Evolutionary conservation across 352 stramenopile genomes (phyloP).

Genomic region (Pythium phragmiticola): DNA sequence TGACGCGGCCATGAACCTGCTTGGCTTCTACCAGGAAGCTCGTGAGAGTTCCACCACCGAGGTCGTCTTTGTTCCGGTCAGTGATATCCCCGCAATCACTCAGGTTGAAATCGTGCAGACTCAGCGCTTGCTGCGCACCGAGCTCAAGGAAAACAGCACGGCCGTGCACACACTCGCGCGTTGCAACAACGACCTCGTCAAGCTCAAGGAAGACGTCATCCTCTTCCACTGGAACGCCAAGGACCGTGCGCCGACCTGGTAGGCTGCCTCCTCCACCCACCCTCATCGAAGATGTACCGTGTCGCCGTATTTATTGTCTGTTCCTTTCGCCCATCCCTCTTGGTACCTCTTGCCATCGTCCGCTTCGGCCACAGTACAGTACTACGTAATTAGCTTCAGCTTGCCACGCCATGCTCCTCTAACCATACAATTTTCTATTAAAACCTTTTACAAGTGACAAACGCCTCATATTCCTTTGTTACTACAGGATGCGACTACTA

Average conservation of each 20-base stretch:
- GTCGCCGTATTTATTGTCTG: conserved; percentile 26
- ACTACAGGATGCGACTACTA: too few relatives aligned
- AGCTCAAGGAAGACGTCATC: conserved; percentile 85
- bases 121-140: conserved; percentile 58
- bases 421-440: too few relatives aligned
- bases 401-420: too few relatives aligned
- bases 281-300: conserved; percentile 13
- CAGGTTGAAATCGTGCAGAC: conserved; percentile 67
- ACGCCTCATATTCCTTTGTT: too few relatives aligned
- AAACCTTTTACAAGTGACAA: neutral
- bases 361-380: conserved; percentile 11
- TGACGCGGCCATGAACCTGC: conserved; percentile 60
- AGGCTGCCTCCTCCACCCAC: neutral
- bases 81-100: conserved; percentile 71
- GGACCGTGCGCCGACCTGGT: conserved; percentile 46
- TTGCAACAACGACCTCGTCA: conserved; percentile 82
- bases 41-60: conserved; percentile 74
- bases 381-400: conserved; percentile 5
- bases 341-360: conserved; percentile 8
- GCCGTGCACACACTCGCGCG: conserved; percentile 66
- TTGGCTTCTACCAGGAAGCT: conserved; percentile 82
- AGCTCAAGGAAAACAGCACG: conserved; percentile 72
- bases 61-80: conserved; percentile 78
- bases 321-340: neutral
- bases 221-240: conserved; percentile 86